Evolutionary conservation across 2,329 filamentous ascomycete genomes (phyloP).

Genomic region (Ambrosiella cleistominuta): DNA sequence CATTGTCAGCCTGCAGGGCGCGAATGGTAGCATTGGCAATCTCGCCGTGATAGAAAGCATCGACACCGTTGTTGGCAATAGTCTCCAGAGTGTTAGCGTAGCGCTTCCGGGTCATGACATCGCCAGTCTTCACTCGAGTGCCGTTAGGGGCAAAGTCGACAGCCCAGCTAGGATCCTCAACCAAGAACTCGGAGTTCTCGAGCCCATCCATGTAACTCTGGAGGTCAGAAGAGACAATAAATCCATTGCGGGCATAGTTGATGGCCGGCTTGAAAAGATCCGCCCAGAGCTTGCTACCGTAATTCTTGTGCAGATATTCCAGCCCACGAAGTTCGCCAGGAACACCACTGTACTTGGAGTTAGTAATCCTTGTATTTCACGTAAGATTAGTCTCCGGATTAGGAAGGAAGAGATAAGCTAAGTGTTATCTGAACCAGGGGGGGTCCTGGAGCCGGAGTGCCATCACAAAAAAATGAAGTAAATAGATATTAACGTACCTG

Average conservation of each 20-base stretch:
- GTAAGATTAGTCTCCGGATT: no score
- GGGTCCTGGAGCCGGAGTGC: background rate
- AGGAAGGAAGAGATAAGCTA: no score
- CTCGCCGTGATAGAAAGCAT: conserved; percentile 56
- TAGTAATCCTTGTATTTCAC: background rate
- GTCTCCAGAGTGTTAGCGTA: conserved; percentile 57
- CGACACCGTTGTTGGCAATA: conserved; percentile 46
- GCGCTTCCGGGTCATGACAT: conserved; percentile 56
- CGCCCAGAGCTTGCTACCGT: conserved; percentile 47
- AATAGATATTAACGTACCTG: conserved; percentile 32
- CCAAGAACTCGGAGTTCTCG: conserved; percentile 42
- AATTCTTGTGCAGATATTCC: conserved; percentile 53
- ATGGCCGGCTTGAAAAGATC: conserved; percentile 53
- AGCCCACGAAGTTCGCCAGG: conserved; percentile 58
- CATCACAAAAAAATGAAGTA: background rate
- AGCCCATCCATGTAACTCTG: conserved; percentile 47
- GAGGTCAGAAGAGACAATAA: conserved; percentile 53
- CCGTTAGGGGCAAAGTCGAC: conserved; percentile 72
- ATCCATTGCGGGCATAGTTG: conserved; percentile 53
- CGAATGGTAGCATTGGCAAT: conserved; percentile 59
- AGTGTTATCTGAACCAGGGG: no score
- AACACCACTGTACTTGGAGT: conserved; percentile 30
- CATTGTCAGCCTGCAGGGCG: conserved; percentile 49
- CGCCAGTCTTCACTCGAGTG: conserved; percentile 44
- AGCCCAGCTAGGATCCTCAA: conserved; percentile 57